Base-by-base conservation (phyloP, 1,284 basidiomycete genomes). In the Papiliotrema nemorosa region DNA sequence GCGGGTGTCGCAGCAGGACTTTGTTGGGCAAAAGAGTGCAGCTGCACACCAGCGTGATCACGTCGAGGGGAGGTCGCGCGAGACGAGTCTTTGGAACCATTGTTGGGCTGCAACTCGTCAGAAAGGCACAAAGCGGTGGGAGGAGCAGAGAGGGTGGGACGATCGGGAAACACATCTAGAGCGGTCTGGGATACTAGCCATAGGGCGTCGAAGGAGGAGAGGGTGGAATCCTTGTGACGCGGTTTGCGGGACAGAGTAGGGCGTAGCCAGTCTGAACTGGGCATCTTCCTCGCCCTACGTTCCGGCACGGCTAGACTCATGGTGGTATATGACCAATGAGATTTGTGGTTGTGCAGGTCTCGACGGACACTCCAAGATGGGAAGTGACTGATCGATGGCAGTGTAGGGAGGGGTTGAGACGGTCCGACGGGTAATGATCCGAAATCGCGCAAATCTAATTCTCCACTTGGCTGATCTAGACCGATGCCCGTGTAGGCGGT, bases 21-120 rank as follows among this genome's bases (percentile, higher is more conserved):
- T 25, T 47, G 54, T n/a, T n/a, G n/a, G n/a, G n/a, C n/a, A n/a
- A n/a, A n/a, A n/a, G 5, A 44, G 41, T 6, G 48, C 40, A 22
- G 49, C 39, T 3, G 40, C 37, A 12, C 46, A 39, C 29, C n/a
- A 33, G 31, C 9, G 10, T 12, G 20, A 12, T 21, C 9, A 21
- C 16, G 31, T 6, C 35, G 44, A 34, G 16, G 44, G 20, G 21
- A 6, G 21, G 22, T 21, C 24, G 10, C 12, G 14, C 40, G 13
- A 5, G 16, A 34, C 21, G 16, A 16, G 16, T 24, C 29, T 20
- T 12, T 47, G 10, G 18, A 38, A 14, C n/a, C n/a, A n/a, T n/a
- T n/a, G n/a, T n/a, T n/a, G n/a, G 24, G 21, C 21, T 26, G 40
- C 24, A 26, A 26, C 13, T 21, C 24, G 24, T 40, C 31, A 42